Base-by-base conservation (phyloP, 2,329 filamentous ascomycete genomes). In the Aspergillus novofumigatus region DNA sequence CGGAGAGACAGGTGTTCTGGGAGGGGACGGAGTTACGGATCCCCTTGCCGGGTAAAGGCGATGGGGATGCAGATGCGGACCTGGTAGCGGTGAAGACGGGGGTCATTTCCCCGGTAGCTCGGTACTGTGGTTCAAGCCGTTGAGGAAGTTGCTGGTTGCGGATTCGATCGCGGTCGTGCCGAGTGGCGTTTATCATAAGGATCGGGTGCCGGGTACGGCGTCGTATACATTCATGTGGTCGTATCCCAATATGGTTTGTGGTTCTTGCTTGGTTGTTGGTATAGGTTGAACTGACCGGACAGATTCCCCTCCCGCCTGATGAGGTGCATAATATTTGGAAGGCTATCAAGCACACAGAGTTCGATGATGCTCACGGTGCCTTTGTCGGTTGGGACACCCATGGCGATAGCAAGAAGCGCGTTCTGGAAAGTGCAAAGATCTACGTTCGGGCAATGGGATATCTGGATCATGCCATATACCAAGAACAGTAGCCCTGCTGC, bases 91-190 rank as follows among this genome's bases (percentile, higher is more conserved):
- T 93, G 52, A 90, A 91, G 71, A 79, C 87, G 0, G 89, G 0
- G 91, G 91, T 0, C 90, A 95, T 75, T 94, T 94, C 66, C 87
- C 88, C 0, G 91, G 91, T 0, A 90, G 86, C 62, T 74, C 88
- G 58, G 84, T 91, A 3, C 68, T 90, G 59, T 80, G 87, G 25
- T 89, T 83, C 72, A 79, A 81, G 20, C 72, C 75, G 1, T 81
- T 80, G 50, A 86, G 81, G 69, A 79, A 81, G 21, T 73, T 94
- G n/a, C 81, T 93, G 58, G 81, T 92, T 56, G 90, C 90, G 5
- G 91, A 95, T 73, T 91, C 88, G 3, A 81, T 94, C 50, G 80
- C 90, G 62, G 89, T 86, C 25, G 88, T 88, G 3, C 87, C 89
- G 21, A 68, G 69, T 60, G 64, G 65, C 3, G 59, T 67, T 32